Percentiles rank a stretch among this genome's conserved stretches.
phyloP scores from a whole-genome alignment of 2,329 filamentous ascomycete species.

The Cucurbitaria berberidis region DNA sequence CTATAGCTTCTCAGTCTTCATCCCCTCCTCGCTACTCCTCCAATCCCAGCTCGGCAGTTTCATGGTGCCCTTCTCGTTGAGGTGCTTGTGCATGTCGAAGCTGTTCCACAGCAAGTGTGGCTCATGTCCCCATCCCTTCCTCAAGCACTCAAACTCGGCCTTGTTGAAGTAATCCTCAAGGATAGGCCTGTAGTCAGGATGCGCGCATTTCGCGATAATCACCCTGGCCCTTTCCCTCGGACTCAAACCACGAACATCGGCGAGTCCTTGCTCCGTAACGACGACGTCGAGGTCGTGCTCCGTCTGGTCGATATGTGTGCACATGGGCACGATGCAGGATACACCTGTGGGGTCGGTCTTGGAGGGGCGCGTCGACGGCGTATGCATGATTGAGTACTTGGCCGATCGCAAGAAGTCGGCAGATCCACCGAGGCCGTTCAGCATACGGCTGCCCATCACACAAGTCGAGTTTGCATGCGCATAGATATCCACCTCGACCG shows the following conservation, averaged over 20 bases:
- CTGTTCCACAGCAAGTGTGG: constrained; percentile 84
- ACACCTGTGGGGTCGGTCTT: constrained; percentile 85
- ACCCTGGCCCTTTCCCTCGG: constrained; percentile 81
- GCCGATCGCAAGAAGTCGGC: constrained; percentile 80
- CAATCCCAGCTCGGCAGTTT: constrained; percentile 73
- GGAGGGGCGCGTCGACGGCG: constrained; percentile 77
- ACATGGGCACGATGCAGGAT: constrained; percentile 91
- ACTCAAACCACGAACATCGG: constrained; percentile 81
- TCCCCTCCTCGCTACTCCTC: constrained; percentile 23
- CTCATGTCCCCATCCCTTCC: constrained; percentile 88
- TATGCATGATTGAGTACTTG: constrained; percentile 95
- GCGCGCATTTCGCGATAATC: constrained; percentile 86
- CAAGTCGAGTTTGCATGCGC: constrained; percentile 91
- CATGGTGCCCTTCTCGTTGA: constrained; percentile 86
- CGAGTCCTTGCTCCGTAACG: constrained; percentile 78
- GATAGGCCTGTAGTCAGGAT: constrained; percentile 84
- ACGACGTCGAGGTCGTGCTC: constrained; percentile 92
- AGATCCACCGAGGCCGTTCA: constrained; percentile 82
- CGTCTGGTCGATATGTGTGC: constrained; percentile 89
- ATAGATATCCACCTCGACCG: constrained; percentile 93
- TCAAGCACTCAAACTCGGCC: constrained; percentile 84
- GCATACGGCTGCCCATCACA: constrained; percentile 86
- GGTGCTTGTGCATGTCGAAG: constrained; percentile 88
- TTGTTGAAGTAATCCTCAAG: constrained; percentile 82
- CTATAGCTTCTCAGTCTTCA: constrained; percentile 7